Conservation (phyloP, 1,284 basidiomycete genomes). For the Puccinia triticina region DNA sequence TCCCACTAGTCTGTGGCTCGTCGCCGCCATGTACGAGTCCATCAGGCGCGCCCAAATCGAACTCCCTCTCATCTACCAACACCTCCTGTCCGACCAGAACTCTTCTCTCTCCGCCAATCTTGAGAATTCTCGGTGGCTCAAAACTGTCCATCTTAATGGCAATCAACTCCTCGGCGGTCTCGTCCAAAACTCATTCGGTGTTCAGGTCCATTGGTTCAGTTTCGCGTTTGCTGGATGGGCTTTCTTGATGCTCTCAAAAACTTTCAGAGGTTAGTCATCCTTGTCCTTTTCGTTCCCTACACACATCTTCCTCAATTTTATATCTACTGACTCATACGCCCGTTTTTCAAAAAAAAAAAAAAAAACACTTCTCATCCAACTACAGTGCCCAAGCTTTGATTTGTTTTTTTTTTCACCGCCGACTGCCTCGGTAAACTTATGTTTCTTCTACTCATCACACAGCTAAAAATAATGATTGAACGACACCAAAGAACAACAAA, state of each 20-base stretch:
- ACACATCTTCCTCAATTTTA: background rate
- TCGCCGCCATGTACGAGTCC: conserved; percentile 79
- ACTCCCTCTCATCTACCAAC: conserved; percentile 69
- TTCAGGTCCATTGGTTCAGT: conserved; percentile 77
- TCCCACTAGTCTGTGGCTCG: conserved; percentile 82
- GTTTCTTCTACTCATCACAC: too few relatives aligned
- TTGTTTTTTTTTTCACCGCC: background rate
- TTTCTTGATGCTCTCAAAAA: conserved; percentile 93
- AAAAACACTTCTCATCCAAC: background rate
- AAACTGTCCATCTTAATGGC: conserved; percentile 17
- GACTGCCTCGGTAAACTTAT: background rate
- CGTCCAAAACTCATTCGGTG: conserved; percentile 72
- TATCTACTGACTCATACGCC: background rate
- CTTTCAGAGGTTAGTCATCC: conserved; percentile 64
- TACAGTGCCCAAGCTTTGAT: conserved; percentile 8
- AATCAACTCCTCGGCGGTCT: conserved; percentile 62
- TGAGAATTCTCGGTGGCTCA: background rate
- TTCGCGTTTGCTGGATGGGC: conserved; percentile 79
- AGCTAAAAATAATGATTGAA: too few relatives aligned
- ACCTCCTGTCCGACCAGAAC: background rate
- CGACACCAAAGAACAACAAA: too few relatives aligned
- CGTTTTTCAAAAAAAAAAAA: background rate
- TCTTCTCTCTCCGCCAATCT: conserved; percentile 64
- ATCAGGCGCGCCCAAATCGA: conserved; percentile 79
- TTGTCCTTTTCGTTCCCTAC: background rate